A percentile compares a stretch with the other conserved stretches of the same genome.
phyloP scores from a whole-genome alignment of 2,329 filamentous ascomycete species.

The Zarea fungicola region DNA sequence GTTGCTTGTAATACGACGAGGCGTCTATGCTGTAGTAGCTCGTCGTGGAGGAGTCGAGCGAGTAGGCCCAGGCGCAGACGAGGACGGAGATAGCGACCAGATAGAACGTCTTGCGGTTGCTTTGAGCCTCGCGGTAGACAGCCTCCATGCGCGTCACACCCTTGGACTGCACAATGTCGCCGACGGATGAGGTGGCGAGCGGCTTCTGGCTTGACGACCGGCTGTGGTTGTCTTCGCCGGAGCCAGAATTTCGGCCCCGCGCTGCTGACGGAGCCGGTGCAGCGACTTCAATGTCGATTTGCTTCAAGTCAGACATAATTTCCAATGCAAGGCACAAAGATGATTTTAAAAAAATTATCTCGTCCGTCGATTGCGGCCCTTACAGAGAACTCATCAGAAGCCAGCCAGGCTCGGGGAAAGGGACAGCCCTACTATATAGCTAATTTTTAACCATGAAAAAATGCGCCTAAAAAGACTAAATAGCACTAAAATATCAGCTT shows the following conservation, averaged over 20 bases:
- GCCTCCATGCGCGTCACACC: constrained; percentile 27
- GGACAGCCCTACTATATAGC: too few relatives aligned
- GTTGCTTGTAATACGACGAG: constrained; percentile 24
- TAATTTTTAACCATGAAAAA: too few relatives aligned
- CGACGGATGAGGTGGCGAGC: constrained; percentile 18
- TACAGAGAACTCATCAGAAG: too few relatives aligned
- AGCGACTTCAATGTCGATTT: constrained; percentile 1
- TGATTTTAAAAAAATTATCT: too few relatives aligned
- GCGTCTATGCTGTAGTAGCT: constrained; percentile 25
- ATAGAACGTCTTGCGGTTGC: constrained; percentile 21
- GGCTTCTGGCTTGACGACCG: constrained; percentile 10
- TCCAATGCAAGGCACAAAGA: too few relatives aligned
- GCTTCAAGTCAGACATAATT: neutral
- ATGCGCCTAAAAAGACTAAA: too few relatives aligned
- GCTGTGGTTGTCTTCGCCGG: neutral
- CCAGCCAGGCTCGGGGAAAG: too few relatives aligned
- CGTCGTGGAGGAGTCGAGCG: constrained; percentile 26
- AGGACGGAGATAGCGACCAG: constrained; percentile 25
- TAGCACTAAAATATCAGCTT: too few relatives aligned
- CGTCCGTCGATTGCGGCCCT: too few relatives aligned
- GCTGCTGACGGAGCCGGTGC: neutral
- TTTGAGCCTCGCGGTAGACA: constrained; percentile 24
- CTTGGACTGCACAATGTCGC: constrained; percentile 18
- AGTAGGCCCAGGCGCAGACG: constrained; percentile 27
- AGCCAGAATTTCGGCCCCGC: neutral